Evolutionary conservation across 1,139 yeast genomes (phyloP), one percentile per base, ranked within the genome.

Genomic region (Pichia inconspicua): DNA sequence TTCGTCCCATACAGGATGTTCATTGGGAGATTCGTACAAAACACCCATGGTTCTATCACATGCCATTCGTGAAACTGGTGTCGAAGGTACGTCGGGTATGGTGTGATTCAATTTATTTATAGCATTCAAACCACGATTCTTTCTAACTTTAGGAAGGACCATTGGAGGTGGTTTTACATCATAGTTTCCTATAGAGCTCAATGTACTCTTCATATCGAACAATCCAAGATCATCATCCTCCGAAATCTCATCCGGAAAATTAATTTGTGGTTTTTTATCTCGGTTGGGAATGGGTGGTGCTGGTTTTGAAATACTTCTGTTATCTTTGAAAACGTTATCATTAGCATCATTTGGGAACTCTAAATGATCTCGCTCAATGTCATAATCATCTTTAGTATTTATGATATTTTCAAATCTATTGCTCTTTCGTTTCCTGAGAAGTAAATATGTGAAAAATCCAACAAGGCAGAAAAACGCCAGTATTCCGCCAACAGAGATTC

Each of bases 401-500:
- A 2, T 35, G 7, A 15, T 9, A 15, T 9, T 19, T 10, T 12
- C 9, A 27, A 42, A 28, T 9, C 8, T 22, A 25, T 15, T 35
- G 17, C n/a, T 40, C 14, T 40, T 38, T 10, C 41, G 53, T 30
- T 52, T 53, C 31, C 42, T 54, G 36, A 53, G 53, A 37, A 53
- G 53, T n/a, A 55, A 37, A 25, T 57, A 49, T 25, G 53, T 52
- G 47, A 57, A 28, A 41, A 65, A 25, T 1, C 64, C 42, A 2
- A 64, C 43, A 0, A 65, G 50, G 0, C 69, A 36, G 0, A 65
- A 56, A 1, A 65, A 54, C 1, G 74, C 77, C n/a, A 65, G 59
- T 12, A 71, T 62, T 2, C 71, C 59, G 3, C 77, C 78, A 32
- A 73, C 68, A 3, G 71, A 69, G 6, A 73, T 66, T 1, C 77